Conservation (phyloP, 1,284 basidiomycete genomes). For the Volvariella volvacea region DNA sequence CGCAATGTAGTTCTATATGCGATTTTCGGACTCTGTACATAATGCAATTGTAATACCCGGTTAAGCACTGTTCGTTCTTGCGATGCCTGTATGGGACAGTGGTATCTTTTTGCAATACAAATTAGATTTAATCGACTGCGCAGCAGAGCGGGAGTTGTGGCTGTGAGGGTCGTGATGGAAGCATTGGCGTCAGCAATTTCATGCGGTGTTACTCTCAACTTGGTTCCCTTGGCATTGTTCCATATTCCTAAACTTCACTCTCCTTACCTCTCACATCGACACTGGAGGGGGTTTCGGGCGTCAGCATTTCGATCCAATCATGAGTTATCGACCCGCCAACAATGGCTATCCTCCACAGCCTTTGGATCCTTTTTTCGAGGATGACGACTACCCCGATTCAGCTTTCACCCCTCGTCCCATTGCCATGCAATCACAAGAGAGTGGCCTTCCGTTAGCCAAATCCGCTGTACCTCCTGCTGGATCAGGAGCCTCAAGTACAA, state of each 20-base stretch:
- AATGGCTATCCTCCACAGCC: slow-evolving; percentile 51
- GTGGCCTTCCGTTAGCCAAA: slow-evolving; percentile 53
- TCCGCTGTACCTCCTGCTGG: slow-evolving; percentile 59
- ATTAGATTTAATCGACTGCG: too few species aligned
- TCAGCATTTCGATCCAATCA: slow-evolving; percentile 2
- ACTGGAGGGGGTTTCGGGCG: slow-evolving; percentile 1
- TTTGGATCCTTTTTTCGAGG: slow-evolving; percentile 79
- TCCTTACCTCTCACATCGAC: too few species aligned
- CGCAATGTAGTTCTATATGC: too few species aligned
- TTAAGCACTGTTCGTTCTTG: too few species aligned
- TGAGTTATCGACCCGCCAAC: slow-evolving; percentile 49
- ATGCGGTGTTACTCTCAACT: neutral
- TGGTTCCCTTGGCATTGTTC: too few species aligned
- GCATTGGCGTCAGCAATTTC: neutral
- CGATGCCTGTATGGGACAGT: too few species aligned
- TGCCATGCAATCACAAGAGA: slow-evolving; percentile 66
- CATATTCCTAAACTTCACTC: too few species aligned
- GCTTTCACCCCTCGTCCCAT: slow-evolving; percentile 45
- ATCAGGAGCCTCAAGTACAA: slow-evolving; percentile 36
- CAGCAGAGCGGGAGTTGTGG: neutral
- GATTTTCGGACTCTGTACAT: too few species aligned
- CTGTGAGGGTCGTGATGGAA: neutral
- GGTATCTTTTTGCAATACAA: too few species aligned
- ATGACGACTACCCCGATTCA: slow-evolving; percentile 65
- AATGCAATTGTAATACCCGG: too few species aligned